These are phyloP conservation scores for Alnus rubra DNA, from an alignment of 306 rosid species.

Conservation along the genomic window DNA sequence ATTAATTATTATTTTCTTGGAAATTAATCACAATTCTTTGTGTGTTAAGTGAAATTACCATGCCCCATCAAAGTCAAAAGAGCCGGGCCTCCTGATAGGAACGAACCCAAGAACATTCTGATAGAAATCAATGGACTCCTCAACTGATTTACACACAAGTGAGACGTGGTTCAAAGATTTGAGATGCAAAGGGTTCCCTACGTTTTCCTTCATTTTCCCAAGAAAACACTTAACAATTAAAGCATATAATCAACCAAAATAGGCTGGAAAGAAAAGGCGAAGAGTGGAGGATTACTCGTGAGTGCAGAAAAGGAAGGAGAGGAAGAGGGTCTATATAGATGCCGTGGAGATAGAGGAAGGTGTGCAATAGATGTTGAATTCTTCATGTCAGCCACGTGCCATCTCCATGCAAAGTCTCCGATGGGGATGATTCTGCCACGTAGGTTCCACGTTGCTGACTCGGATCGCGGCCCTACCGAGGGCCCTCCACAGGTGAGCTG, in stretches of 20 bases:
- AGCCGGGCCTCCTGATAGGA: constrained; percentile 88
- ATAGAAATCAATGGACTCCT: constrained; percentile 66
- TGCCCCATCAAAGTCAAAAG: constrained; percentile 82
- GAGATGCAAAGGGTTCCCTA: constrained; percentile 76
- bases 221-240: background rate
- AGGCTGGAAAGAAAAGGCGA: background rate
- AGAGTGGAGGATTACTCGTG: no score
- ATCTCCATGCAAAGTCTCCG: background rate
- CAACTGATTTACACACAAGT: constrained; percentile 61
- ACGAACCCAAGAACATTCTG: constrained; percentile 78
- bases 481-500: background rate
- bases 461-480: background rate
- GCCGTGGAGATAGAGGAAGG: no score
- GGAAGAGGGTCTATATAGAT: constrained; percentile 17
- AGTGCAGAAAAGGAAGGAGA: background rate
- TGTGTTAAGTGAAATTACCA: constrained; percentile 49
- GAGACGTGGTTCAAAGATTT: constrained; percentile 90
- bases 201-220: constrained; percentile 61
- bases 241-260: no score
- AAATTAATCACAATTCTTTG: background rate
- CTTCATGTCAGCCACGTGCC: constrained; percentile 29
- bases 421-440: constrained; percentile 13
- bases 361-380: no score
- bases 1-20: background rate
- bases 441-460: constrained; percentile 27